Conservation (phyloP, 768 basidiomycete genomes). For the Leccinum variicolor region DNA sequence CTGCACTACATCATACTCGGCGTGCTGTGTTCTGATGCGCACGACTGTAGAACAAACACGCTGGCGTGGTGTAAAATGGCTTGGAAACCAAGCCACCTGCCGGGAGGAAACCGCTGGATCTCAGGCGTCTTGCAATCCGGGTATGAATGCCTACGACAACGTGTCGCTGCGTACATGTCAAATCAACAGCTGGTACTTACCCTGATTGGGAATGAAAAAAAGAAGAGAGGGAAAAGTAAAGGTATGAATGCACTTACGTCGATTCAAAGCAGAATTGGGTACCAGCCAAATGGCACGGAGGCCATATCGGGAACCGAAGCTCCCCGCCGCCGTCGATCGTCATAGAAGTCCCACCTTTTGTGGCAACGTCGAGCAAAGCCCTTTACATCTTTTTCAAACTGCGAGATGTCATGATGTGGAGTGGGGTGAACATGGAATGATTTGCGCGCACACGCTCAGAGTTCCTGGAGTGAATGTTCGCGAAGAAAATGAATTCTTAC, state of each 20-base stretch:
- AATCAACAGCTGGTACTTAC: conserved; percentile 2
- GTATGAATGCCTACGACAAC: conserved; percentile 9
- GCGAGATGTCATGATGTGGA: conserved; percentile 5
- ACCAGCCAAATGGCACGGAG: conserved; percentile 6
- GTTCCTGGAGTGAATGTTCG: not conserved
- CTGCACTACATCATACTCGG: conserved; percentile 2
- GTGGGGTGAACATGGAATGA: conserved; percentile 1
- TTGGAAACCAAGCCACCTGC: not conserved
- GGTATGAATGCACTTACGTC: conserved; percentile 10
- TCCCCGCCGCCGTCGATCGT: conserved; percentile 24
- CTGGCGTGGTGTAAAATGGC: conserved; percentile 4
- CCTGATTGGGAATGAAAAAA: conserved; percentile 2
- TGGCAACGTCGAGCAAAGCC: conserved; percentile 15
- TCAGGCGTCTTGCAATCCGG: conserved; percentile 1
- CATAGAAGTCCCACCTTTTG: conserved; percentile 20
- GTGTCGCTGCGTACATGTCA: conserved; percentile 25
- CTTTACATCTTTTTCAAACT: conserved; percentile 16
- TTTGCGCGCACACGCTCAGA: conserved; percentile 1
- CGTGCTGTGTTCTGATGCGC: conserved; percentile 8
- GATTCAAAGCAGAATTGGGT: conserved; percentile 8
- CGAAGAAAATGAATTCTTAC: not conserved
- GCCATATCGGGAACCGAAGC: conserved; percentile 25
- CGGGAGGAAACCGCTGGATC: not conserved
- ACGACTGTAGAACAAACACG: not conserved
- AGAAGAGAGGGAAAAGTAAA: not conserved